Evolutionary conservation across 371 early-diverging fungal genomes (phyloP), one percentile per base, ranked within the genome.

Genomic region (Batkoa obscura): DNA sequence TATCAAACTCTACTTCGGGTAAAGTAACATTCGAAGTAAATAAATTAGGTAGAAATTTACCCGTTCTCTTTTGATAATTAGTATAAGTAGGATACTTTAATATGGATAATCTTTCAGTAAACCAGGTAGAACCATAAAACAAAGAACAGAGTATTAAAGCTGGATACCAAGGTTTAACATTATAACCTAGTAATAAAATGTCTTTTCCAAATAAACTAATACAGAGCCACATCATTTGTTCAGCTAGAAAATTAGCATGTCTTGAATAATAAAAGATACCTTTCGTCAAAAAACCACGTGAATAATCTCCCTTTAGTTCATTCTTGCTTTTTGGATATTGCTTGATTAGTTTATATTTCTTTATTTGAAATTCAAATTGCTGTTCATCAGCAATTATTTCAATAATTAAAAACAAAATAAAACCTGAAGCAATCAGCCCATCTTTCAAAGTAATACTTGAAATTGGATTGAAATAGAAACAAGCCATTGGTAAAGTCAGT

Each of bases 361-460:
- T 62, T 35, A 67, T 70, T 58, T 92, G 90, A 64, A 87, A 90
- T 0, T 54, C 60, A 69, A 76, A 90, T 61, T 88, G 86, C 58
- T 94, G 91, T 41, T 85, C 62, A 66, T 94, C 94, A 0, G 92
- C 88, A 4, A 78, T 57, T 0, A 68, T 70, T 64, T 92, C 92
- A 30, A 73, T 42, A 0, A 58, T 45, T 30, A 85, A 61, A 12
- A 76, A 66, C 0, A 50, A 47, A 23, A 23, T 23, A 23, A 23
- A 23, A 23, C 23, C 23, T 23, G 23, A 23, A 23, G 23, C 23
- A 23, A 23, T 23, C 23, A 23, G 23, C 23, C 23, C 23, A 23
- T 23, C 23, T 23, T 23, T 23, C 23, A 23, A 23, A 23, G 23
- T 23, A 23, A 23, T 23, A 23, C 23, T 23, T 23, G 23, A 23